Conservation (phyloP, 129 eudicot genomes). For the Glebionis coronaria region DNA sequence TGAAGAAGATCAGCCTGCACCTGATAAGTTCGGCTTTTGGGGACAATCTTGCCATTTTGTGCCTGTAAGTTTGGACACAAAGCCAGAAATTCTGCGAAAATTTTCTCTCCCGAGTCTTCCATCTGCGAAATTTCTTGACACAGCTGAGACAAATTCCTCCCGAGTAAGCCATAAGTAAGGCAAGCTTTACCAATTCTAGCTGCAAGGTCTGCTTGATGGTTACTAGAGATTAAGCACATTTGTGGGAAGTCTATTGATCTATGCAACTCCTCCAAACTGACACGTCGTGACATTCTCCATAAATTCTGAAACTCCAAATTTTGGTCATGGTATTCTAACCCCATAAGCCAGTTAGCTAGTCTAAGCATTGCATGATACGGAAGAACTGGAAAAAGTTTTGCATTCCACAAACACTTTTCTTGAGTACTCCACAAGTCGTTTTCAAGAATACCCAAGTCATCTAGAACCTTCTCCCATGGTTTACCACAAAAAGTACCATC, state of each 20-base stretch:
- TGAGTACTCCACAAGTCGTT: conserved; percentile 65
- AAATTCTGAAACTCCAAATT: conserved; percentile 32
- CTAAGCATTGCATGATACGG: conserved; percentile 75
- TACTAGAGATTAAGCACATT: conserved; percentile 76
- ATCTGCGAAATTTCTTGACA: conserved; percentile 78
- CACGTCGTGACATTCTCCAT: conserved; percentile 66
- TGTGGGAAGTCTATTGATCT: conserved; percentile 75
- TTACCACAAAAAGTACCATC: conserved; percentile 94
- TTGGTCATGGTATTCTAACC: conserved; percentile 40
- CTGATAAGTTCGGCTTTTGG: conserved; percentile 86
- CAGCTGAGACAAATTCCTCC: conserved; percentile 80
- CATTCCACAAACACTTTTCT: conserved; percentile 96
- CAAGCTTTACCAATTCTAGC: conserved; percentile 68
- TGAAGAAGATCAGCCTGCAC: conserved; percentile 85
- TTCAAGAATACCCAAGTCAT: conserved; percentile 64
- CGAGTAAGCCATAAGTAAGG: conserved; percentile 79
- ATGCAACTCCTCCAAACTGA: conserved; percentile 92
- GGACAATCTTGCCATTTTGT: conserved; percentile 62
- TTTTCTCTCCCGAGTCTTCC: conserved; percentile 55
- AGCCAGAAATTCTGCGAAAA: conserved; percentile 53
- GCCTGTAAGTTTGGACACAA: conserved; percentile 54
- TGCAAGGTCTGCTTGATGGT: conserved; percentile 92
- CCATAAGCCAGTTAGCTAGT: conserved; percentile 91
- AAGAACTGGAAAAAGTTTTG: conserved; percentile 76
- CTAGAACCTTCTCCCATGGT: conserved; percentile 85